Evolutionary conservation across 371 early-diverging fungal species (phyloP).

Genomic region (Syncephalastrum racemosum): DNA sequence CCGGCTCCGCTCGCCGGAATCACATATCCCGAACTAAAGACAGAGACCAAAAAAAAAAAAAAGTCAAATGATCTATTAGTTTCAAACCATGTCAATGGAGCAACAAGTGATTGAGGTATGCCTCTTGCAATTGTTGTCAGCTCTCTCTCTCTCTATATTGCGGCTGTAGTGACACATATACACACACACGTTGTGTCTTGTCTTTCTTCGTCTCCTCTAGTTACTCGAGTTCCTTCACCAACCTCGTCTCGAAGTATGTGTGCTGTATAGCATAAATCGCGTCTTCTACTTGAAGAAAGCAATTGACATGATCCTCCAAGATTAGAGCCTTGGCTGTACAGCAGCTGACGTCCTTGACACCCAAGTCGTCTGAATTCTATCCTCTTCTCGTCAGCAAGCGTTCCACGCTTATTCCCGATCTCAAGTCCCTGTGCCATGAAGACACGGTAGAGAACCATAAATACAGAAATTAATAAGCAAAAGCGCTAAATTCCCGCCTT

Average conservation of each 20-base stretch:
- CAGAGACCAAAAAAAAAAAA: no score
- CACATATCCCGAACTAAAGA: no score
- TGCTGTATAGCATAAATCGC: conserved; percentile 1
- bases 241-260: conserved; percentile 62
- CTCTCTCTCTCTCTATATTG: no score
- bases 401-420: conserved; percentile 58
- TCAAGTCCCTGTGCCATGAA: conserved; percentile 70
- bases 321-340: conserved; percentile 78
- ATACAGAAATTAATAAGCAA: conserved; percentile 7
- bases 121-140: not conserved
- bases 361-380: conserved; percentile 61
- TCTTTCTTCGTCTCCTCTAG: conserved; percentile 17
- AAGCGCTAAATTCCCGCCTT: not conserved
- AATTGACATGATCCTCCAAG: conserved; percentile 32
- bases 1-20: no score
- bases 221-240: conserved; percentile 65
- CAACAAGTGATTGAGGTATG: conserved; percentile 24
- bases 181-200: not conserved
- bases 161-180: not conserved
- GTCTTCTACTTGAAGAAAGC: not conserved
- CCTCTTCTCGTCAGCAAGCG: conserved; percentile 61
- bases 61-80: no score
- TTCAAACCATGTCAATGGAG: conserved; percentile 12
- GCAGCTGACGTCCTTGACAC: conserved; percentile 76
- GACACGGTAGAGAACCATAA: conserved; percentile 69